These are phyloP conservation scores for Dendrothele bispora DNA, from an alignment of 768 basidiomycete genomes.

Conservation along the genomic window DNA sequence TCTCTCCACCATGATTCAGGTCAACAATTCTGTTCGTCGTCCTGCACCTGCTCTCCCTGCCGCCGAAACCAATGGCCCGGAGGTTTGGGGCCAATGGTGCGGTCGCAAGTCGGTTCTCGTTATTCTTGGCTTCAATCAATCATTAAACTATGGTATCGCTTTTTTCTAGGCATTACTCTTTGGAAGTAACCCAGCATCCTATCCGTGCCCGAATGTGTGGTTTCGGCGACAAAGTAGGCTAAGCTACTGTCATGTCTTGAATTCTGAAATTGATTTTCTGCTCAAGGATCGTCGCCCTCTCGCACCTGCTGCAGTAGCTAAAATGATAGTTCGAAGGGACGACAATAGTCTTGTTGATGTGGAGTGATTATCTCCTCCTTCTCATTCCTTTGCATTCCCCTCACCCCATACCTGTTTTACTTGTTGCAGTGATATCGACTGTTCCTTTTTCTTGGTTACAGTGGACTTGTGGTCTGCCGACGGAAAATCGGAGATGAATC, in stretches of 20 bases:
- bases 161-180: constrained; percentile 65
- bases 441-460: constrained; percentile 85
- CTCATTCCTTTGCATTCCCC: constrained; percentile 4
- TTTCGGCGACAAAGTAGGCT: constrained; percentile 87
- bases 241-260: constrained; percentile 7
- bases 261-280: constrained; percentile 16
- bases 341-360: constrained; percentile 70
- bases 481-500: constrained; percentile 80
- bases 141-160: constrained; percentile 12
- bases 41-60: constrained; percentile 26
- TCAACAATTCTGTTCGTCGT: constrained; percentile 47
- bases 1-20: constrained; percentile 60
- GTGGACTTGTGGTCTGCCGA: constrained; percentile 93
- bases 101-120: constrained; percentile 53
- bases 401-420: constrained; percentile 15
- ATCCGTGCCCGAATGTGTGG: constrained; percentile 93
- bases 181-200: constrained; percentile 87
- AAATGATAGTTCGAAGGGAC: constrained; percentile 71
- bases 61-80: constrained; percentile 49
- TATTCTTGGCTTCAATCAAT: constrained; percentile 9
- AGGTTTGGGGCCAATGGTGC: constrained; percentile 72
- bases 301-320: constrained; percentile 87
- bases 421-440: constrained; percentile 70
- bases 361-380: constrained; percentile 54
- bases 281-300: constrained; percentile 86